A percentile compares a stretch with the other conserved stretches of the same genome.
These are phyloP conservation scores for Picochlorum costavermella DNA, from an alignment of 139 green algal genomes.

Conservation along the genomic window DNA sequence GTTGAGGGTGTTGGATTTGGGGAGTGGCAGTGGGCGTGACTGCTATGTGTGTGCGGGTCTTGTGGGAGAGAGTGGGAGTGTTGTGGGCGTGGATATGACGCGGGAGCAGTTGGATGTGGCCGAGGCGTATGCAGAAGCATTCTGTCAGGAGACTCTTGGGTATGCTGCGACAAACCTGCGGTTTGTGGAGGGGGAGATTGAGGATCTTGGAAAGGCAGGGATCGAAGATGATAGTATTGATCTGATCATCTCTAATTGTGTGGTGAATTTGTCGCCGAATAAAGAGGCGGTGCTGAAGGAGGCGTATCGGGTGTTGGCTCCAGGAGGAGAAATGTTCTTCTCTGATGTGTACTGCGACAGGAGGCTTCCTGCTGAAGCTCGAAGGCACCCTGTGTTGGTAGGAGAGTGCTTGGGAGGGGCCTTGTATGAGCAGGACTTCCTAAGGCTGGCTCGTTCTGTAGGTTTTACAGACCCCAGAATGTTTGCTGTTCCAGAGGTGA, in stretches of 20 bases:
- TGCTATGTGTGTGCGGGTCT: slow-evolving; percentile 86
- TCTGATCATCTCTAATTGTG: slow-evolving; percentile 94
- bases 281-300: slow-evolving; percentile 62
- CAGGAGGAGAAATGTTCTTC: slow-evolving; percentile 94
- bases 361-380: slow-evolving; percentile 43
- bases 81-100: slow-evolving; percentile 96
- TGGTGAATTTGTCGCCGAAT: slow-evolving; percentile 84
- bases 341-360: slow-evolving; percentile 90
- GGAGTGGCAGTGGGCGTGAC: slow-evolving; percentile 80
- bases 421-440: slow-evolving; percentile 90
- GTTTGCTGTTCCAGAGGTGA: slow-evolving; percentile 38
- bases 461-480: slow-evolving; percentile 79
- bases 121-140: slow-evolving; percentile 52
- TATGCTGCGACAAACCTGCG: slow-evolving; percentile 75
- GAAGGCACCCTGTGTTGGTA: slow-evolving; percentile 42
- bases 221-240: slow-evolving; percentile 68
- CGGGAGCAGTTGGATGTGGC: slow-evolving; percentile 80
- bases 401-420: slow-evolving; percentile 92
- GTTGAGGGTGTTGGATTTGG: slow-evolving; percentile 65
- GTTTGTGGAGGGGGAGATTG: slow-evolving; percentile 84
- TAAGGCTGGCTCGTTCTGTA: slow-evolving; percentile 51
- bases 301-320: slow-evolving; percentile 68
- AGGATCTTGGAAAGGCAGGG: slow-evolving; percentile 71
- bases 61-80: slow-evolving; percentile 68
- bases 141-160: slow-evolving; percentile 54